phyloP scores from a whole-genome alignment of 106 monocot species.

The Posidonia australis region DNA sequence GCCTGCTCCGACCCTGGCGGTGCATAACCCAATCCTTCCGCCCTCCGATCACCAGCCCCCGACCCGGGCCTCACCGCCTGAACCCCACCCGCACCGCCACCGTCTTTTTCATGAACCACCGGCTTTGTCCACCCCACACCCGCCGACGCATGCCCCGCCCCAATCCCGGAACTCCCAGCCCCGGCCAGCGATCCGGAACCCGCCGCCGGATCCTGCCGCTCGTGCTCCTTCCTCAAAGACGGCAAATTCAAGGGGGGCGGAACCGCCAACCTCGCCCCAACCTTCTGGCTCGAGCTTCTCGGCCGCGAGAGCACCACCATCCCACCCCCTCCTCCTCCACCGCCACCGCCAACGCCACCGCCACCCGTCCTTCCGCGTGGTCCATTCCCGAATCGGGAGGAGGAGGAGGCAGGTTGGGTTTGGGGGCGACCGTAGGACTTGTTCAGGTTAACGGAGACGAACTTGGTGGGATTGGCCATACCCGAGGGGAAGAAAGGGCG shows the following conservation, averaged over 20 bases:
- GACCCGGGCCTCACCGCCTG: background rate
- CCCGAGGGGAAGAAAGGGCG: background rate
- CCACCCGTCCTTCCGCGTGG: constrained; percentile 1
- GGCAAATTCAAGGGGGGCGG: constrained; percentile 92
- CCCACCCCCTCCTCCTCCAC: constrained; percentile 50
- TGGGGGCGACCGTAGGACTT: constrained; percentile 60
- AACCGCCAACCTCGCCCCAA: constrained; percentile 46
- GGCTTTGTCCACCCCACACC: constrained; percentile 76
- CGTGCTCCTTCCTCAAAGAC: constrained; percentile 81
- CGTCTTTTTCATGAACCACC: background rate
- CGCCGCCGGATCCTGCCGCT: constrained; percentile 46
- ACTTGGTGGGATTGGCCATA: constrained; percentile 79
- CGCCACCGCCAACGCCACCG: constrained; percentile 1
- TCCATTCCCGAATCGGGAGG: constrained; percentile 12
- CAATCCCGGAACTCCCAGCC: constrained; percentile 33
- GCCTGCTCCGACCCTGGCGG: background rate
- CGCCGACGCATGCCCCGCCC: constrained; percentile 35
- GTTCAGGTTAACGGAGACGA: constrained; percentile 85
- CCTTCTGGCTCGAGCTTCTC: constrained; percentile 35
- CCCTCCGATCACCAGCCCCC: constrained; percentile 6
- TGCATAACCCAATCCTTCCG: background rate
- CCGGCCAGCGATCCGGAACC: constrained; percentile 14
- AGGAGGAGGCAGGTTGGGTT: constrained; percentile 4
- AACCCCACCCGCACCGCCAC: constrained; percentile 1
- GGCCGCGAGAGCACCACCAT: constrained; percentile 77